Base-by-base conservation (phyloP, 176 grass and related monocot species). In the Zoysia pacifica region DNA sequence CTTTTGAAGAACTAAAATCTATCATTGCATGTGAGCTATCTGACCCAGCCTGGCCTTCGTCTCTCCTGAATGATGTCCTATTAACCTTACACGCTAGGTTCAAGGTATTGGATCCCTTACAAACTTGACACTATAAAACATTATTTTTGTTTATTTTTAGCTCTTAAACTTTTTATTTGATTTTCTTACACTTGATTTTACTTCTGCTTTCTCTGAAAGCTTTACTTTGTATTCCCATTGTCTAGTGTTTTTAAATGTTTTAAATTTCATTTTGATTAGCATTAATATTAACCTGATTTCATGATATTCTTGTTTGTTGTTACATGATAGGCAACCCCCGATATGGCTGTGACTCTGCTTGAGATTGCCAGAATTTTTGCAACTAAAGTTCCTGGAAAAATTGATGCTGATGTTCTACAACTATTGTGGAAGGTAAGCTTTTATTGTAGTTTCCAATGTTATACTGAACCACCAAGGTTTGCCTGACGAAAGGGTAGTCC, bases 361-460 rank as follows among this genome's bases (percentile, higher is more conserved):
- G 96, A 99, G 79, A 99, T 99, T 84, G 96, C 92, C 51, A 93
- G 96, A 93, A 93, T 99, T 83, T 99, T 99, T 89, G 96, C 96
- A 49, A 99, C 96, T 36, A 99, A 99, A 86, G 96, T 92, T 82
- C 96, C 96, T 89, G 96, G 96, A 76, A 99, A 99, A 79, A 99
- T 95, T 70, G 93, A 99, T 89, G 93, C 96, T 84, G 96, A 99
- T 84, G 96, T 99, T 70, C 79, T 99, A 73, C 96, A 99, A 84
- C 80, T 99, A 65, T 79, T 99, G 59, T 99, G 96, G 96, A 99
- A 99, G 91, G 96, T 99, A 93, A 82, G 50, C 79, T 78, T 82
- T 73, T 79, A 13, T 44, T 62, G 38, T 58, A 80, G 20, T 65
- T 70, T 66, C 35, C 55, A 56, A 55, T 19, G 52, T 69, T 65